These are phyloP conservation scores for Udeniomyces megalosporus DNA, from an alignment of 768 basidiomycete species.

Conservation along the genomic window DNA sequence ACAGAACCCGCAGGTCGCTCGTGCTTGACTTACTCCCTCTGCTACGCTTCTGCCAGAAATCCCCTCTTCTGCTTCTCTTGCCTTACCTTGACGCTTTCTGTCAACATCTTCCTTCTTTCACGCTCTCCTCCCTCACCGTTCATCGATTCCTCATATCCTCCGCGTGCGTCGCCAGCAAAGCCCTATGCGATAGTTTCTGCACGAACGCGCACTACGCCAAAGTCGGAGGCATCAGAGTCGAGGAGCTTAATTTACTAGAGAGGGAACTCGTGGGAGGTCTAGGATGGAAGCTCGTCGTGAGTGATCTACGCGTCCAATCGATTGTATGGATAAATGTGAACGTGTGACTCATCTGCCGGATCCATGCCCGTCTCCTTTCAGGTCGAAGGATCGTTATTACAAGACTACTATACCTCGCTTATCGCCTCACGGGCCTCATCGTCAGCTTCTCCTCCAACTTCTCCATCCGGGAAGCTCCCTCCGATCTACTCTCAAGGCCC, in stretches of 20 bases:
- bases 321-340: constrained; percentile 8
- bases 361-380: constrained; percentile 32
- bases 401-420: constrained; percentile 87
- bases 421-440: constrained; percentile 67
- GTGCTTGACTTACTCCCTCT: constrained; percentile 6
- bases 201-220: constrained; percentile 88
- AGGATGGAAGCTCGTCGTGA: constrained; percentile 84
- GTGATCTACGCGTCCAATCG: constrained; percentile 24
- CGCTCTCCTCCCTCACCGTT: constrained; percentile 84
- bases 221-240: constrained; percentile 82
- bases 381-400: constrained; percentile 79
- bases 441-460: neutral
- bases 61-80: constrained; percentile 29
- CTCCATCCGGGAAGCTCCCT: neutral
- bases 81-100: constrained; percentile 46
- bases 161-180: constrained; percentile 82
- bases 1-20: neutral
- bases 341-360: neutral
- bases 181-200: constrained; percentile 87
- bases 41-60: constrained; percentile 49
- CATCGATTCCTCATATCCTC: constrained; percentile 95
- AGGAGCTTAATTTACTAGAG: constrained; percentile 86
- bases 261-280: constrained; percentile 80
- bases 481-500: constrained; percentile 3
- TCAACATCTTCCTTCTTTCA: constrained; percentile 69